phyloP scores from a whole-genome alignment of 495 filamentous ascomycete genomes.

The Pseudomonodictys pantanalensis region DNA sequence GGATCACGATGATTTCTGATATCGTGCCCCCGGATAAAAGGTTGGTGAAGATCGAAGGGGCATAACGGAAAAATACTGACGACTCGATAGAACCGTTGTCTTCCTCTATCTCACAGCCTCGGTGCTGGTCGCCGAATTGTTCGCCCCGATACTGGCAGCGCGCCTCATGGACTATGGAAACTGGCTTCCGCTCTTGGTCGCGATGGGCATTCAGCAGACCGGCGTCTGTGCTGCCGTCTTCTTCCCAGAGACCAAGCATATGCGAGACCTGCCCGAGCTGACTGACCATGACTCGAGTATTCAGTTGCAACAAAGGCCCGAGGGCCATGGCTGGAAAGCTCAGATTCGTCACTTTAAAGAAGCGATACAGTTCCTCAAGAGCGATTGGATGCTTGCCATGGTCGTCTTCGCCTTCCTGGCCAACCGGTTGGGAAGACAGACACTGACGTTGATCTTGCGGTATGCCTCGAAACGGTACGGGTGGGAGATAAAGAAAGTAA shows the following conservation, averaged over 20 bases:
- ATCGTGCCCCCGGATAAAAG: constrained; percentile 27
- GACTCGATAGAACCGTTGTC: constrained; percentile 14
- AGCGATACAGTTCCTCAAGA: constrained; percentile 40
- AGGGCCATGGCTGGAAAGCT: constrained; percentile 18
- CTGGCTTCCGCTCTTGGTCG: constrained; percentile 26
- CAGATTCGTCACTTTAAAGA: constrained; percentile 34
- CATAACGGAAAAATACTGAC: background rate
- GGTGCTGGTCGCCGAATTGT: constrained; percentile 22
- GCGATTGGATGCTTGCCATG: constrained; percentile 35
- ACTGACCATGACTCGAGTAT: background rate
- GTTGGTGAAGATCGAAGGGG: background rate
- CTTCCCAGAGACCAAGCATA: constrained; percentile 31
- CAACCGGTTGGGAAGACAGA: constrained; percentile 37
- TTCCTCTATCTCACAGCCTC: constrained; percentile 28
- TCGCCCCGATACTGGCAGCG: constrained; percentile 23
- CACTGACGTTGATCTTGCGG: constrained; percentile 41
- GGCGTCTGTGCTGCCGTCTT: constrained; percentile 7
- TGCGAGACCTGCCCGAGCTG: constrained; percentile 25
- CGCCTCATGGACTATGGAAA: constrained; percentile 24
- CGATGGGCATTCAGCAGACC: constrained; percentile 14
- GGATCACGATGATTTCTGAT: constrained; percentile 30
- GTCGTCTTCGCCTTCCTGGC: constrained; percentile 41
- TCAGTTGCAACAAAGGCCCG: background rate
- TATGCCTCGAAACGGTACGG: constrained; percentile 46
- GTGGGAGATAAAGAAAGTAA: constrained; percentile 45